Conservation (phyloP, 305 asterid genomes). For the Plantago coronopus region DNA sequence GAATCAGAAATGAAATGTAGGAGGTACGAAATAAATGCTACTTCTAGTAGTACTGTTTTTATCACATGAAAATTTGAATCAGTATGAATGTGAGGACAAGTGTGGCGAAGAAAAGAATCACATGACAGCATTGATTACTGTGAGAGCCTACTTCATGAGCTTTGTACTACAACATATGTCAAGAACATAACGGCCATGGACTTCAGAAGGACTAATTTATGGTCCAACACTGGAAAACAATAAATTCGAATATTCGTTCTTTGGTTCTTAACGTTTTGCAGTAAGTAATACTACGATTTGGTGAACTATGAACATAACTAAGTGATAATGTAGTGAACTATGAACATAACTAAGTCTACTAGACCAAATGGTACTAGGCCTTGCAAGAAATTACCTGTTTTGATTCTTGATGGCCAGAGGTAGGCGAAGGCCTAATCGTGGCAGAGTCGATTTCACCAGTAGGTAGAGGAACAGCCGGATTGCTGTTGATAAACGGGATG, state of each 20-base stretch:
- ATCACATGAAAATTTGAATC: background rate
- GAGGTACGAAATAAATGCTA: no score
- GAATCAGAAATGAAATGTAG: no score
- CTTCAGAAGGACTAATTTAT: background rate
- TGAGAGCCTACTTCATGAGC: background rate
- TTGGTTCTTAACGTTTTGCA: no score
- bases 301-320: no score
- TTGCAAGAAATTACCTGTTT: slow-evolving; percentile 33
- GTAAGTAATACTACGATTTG: no score
- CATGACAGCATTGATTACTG: background rate
- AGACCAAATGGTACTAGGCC: background rate
- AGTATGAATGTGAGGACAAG: background rate
- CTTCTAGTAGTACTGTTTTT: background rate
- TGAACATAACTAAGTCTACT: background rate
- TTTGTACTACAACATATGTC: background rate
- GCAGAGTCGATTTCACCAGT: slow-evolving; percentile 86
- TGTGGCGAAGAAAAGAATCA: background rate
- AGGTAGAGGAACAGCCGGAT: slow-evolving; percentile 88
- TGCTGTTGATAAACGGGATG: slow-evolving; percentile 73
- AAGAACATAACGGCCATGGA: no score
- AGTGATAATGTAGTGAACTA: no score
- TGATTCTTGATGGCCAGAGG: slow-evolving; percentile 31
- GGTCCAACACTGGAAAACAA: no score
- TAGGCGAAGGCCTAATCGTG: slow-evolving; percentile 58
- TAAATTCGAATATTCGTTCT: no score